Base-by-base conservation (phyloP, 23 red algal genomes). In the Agarophyton chilense region DNA sequence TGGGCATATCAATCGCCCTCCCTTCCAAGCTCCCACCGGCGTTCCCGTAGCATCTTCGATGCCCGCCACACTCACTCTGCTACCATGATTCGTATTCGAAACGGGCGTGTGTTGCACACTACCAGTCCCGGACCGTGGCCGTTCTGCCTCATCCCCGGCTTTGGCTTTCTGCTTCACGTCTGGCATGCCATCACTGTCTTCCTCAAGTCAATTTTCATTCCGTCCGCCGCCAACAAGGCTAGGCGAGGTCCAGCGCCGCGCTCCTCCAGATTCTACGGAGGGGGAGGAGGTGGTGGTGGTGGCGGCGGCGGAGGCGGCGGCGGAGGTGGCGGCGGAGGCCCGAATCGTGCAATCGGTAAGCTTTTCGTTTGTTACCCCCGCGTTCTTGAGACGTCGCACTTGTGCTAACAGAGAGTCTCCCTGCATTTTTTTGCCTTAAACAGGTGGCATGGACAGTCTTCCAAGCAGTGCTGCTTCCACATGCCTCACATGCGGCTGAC, bases 101-200 rank as follows among this genome's bases (percentile, higher is more conserved):
- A 91, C 45, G 88, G 87, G 10, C 79, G 79, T 17, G 91, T 86
- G 13, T 40, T 86, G 79, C 79, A 94, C 26, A 65, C 77, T 0
- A 52, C 91, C 16, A 46, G 46, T 10, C 65, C 45, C 7, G 81
- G 81, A 8, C 91, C 91, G 13, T 94, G 81, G 81, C 91, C 91
- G 39, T 79, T 91, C 33, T 91, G 88, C 66, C 75, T 91, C 31
- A 80, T 91, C 51, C 88, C 88, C 16, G 88, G 88, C 38, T 91
- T 82, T 54, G 60, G 58, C 26, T 39, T 82, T 18, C 21, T 82
- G 0, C 21, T 91, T 2, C 45, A 91, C 38, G 2, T 91, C 39
- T 81, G 60, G 64, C 46, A 12, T 21, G 88, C 45, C n/a, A 43
- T 91, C 39, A 10, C 28, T 21, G 77, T 91, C 18, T 91, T 91